Base-by-base conservation (phyloP, 495 filamentous ascomycete genomes). In the Hamigera avellanea region DNA sequence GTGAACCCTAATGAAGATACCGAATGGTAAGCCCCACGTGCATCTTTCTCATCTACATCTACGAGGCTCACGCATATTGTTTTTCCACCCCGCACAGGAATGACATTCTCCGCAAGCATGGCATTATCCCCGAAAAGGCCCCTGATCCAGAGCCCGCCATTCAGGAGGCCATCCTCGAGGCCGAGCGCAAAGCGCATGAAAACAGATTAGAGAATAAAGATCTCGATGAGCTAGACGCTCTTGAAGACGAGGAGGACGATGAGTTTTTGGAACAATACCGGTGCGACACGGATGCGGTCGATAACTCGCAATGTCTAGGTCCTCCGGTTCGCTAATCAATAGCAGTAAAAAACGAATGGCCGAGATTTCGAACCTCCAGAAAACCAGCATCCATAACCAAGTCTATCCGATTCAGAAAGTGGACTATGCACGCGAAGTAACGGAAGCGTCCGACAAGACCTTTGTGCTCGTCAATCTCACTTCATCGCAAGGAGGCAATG, bases 1-100 rank as follows among this genome's bases (percentile, higher is more conserved):
- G 81, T 98, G 52, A 78, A 96, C 54, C 88, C 88, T 21, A 93
- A 95, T 55, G 91, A 86, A 43, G 91, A 98, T 56, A 98, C 91
- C 26, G 91, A 98, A 80, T 98, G 91, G 91, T 93, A 66, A 37
- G 53, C 37, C 35, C 7, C 14, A 17, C 7, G 6, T 15, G 17
- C 6, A 16, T 19, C 32, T 6, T 19, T 18, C 32, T 5, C 7
- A 8, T 19, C 3, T 16, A 25, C 33, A 10, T 2, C 15, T 8
- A 15, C 17, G 6, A 35, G 3, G 18, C 12, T 14, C 12, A 16
- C 8, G 12, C 33, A 21, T 14, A 12, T 15, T 14, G 9, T n/a
- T n/a, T n/a, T 15, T 14, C 15, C 13, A 8, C 30, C 13, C 30
- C 33, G 5, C 33, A 35, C 54, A 95, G 88, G 89, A 99, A 99